Evolutionary conservation across 2,329 filamentous ascomycete species (phyloP).

Genomic region (Remersonia thermophila): DNA sequence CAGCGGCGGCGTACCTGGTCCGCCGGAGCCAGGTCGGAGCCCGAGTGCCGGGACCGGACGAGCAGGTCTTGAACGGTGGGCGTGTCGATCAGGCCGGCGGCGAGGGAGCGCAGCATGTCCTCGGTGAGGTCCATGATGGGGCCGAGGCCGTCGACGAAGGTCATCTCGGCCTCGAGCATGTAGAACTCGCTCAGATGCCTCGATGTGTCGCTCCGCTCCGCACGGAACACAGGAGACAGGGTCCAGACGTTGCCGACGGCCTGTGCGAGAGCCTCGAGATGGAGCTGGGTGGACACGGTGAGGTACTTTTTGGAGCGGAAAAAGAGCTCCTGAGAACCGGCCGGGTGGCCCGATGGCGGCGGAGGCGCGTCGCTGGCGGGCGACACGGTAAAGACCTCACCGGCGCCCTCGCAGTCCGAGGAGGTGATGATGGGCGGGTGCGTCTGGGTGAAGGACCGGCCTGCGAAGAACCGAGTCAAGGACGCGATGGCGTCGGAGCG

Average conservation of each 20-base stretch:
- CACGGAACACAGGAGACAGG: conserved; percentile 83
- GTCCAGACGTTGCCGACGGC: conserved; percentile 88
- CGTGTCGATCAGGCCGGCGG: conserved; percentile 27
- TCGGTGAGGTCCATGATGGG: conserved; percentile 72
- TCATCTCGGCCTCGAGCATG: conserved; percentile 90
- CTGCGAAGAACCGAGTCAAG: conserved; percentile 63
- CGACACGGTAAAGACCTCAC: conserved; percentile 73
- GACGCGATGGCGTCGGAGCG: conserved; percentile 68
- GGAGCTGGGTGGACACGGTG: conserved; percentile 88
- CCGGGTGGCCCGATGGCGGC: conserved; percentile 20
- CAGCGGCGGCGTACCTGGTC: conserved; percentile 55
- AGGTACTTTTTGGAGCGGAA: conserved; percentile 86
- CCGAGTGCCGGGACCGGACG: conserved; percentile 14
- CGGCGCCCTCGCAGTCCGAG: conserved; percentile 92
- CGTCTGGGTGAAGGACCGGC: conserved; percentile 62
- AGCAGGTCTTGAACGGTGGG: conserved; percentile 35
- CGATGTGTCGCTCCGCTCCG: conserved; percentile 84
- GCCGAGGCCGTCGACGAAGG: conserved; percentile 59
- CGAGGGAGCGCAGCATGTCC: conserved; percentile 52
- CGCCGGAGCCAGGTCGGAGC: conserved; percentile 29
- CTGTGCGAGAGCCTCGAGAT: conserved; percentile 83
- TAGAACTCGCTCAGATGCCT: conserved; percentile 96
- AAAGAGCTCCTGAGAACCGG: conserved; percentile 43
- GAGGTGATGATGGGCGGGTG: conserved; percentile 93
- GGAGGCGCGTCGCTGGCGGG: conserved; percentile 22